Percentiles rank a stretch among this genome's conserved stretches.
These are phyloP conservation scores for Apiospora arundinis DNA, from an alignment of 2,329 filamentous ascomycete genomes.

Conservation along the genomic window DNA sequence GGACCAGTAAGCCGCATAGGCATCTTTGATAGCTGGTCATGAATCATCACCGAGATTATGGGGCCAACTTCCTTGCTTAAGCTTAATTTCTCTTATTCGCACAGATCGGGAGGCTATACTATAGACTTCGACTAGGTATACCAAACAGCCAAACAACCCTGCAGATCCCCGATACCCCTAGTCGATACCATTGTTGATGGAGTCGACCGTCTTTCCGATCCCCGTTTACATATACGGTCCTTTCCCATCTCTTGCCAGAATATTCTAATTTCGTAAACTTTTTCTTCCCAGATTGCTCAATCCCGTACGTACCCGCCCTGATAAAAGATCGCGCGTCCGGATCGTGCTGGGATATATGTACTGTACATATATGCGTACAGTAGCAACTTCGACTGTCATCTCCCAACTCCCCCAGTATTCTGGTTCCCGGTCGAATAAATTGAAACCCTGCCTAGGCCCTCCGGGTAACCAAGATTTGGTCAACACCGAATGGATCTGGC, in stretches of 20 bases:
- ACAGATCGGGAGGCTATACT: slow-evolving; percentile 17
- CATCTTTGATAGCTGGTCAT: slow-evolving; percentile 18
- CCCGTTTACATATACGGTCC: not conserved
- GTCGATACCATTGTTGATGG: slow-evolving; percentile 2
- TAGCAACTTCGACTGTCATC: slow-evolving; percentile 10
- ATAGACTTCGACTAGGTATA: not conserved
- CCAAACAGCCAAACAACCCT: not conserved
- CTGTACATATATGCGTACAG: no score
- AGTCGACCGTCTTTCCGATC: slow-evolving; percentile 7
- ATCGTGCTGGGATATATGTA: not conserved
- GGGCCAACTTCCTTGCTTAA: slow-evolving; percentile 11
- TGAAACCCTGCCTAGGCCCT: not conserved
- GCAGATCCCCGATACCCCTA: slow-evolving; percentile 18
- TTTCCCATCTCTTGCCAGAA: not conserved
- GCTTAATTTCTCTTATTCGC: slow-evolving; percentile 11
- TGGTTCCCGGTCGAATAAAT: slow-evolving; percentile 3
- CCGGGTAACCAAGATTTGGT: slow-evolving; percentile 13
- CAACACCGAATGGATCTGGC: not conserved
- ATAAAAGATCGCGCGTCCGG: not conserved
- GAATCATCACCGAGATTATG: slow-evolving; percentile 23
- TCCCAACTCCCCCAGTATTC: not conserved
- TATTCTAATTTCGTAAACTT: not conserved
- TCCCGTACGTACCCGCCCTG: not conserved
- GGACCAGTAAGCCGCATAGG: slow-evolving; percentile 8
- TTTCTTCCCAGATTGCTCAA: not conserved